Percentiles rank a stretch among this genome's conserved stretches.
Conservation (phyloP, 352 stramenopile genomes). For the Pythium rhizo-oryzae region DNA sequence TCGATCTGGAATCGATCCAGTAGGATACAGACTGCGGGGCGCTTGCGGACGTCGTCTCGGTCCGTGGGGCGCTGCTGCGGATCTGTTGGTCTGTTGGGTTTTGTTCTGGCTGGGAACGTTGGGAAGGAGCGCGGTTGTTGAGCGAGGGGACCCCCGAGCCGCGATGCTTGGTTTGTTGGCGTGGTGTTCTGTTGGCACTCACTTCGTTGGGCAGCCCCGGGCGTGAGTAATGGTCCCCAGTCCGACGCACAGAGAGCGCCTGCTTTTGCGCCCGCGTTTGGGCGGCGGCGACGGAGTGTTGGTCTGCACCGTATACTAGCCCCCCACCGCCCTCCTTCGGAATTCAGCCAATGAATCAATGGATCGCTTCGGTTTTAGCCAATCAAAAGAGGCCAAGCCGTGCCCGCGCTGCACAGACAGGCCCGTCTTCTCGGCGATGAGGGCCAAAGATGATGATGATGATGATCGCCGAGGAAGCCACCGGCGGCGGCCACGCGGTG, state of each 20-base stretch:
- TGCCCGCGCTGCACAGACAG: too few species aligned
- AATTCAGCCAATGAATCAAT: not conserved
- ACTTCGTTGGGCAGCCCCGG: too few species aligned
- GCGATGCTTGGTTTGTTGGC: constrained; percentile 14
- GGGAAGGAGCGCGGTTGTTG: not conserved
- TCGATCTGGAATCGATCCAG: constrained; percentile 8
- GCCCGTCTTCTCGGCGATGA: not conserved
- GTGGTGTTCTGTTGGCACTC: constrained; percentile 23
- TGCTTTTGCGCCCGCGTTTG: constrained; percentile 22
- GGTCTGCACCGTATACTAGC: constrained; percentile 13
- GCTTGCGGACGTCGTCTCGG: not conserved
- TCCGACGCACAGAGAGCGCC: constrained; percentile 26
- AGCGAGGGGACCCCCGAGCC: not conserved
- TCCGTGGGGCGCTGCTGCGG: not conserved
- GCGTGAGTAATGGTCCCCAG: constrained; percentile 35
- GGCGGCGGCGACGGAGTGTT: not conserved
- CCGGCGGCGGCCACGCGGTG: not conserved
- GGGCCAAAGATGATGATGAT: not conserved
- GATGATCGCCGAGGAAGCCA: not conserved
- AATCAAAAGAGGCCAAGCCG: constrained; percentile 3
- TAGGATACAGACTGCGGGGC: constrained; percentile 21
- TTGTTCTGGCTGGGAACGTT: constrained; percentile 10
- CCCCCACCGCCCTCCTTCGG: not conserved
- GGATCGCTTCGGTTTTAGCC: constrained; percentile 4
- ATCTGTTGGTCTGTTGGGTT: constrained; percentile 12